Evolutionary conservation across 148 eudicot species (phyloP).

Genomic region (Agrostemma githago): DNA sequence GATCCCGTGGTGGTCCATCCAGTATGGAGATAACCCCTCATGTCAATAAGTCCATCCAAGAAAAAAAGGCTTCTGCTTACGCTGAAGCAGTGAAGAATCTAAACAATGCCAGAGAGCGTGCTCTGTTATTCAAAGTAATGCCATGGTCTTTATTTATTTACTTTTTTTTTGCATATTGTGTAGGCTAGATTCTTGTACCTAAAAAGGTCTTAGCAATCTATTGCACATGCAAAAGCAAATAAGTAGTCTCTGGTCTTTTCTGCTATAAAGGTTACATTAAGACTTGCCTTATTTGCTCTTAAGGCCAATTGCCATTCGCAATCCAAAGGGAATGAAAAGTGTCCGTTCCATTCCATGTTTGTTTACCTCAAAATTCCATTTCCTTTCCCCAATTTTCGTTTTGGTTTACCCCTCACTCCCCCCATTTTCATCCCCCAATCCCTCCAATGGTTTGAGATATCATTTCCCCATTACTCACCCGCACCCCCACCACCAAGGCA

Average conservation of each 20-base stretch:
- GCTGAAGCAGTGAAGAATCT: slow-evolving; percentile 68
- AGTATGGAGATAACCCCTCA: slow-evolving; percentile 60
- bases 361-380: too few relatives aligned
- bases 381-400: too few relatives aligned
- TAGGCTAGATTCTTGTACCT: not conserved
- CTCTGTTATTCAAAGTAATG: slow-evolving; percentile 70
- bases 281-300: too few relatives aligned
- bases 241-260: not conserved
- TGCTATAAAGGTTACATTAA: not conserved
- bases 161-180: not conserved
- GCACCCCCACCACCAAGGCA: too few relatives aligned
- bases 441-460: too few relatives aligned
- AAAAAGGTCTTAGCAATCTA: not conserved
- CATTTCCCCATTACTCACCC: too few relatives aligned
- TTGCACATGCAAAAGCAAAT: not conserved
- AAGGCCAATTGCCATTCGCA: too few relatives aligned
- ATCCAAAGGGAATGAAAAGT: too few relatives aligned
- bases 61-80: slow-evolving; percentile 78
- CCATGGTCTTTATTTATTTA: not conserved
- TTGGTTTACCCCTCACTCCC: too few relatives aligned
- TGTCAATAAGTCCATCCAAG: slow-evolving; percentile 55
- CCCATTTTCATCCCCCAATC: too few relatives aligned
- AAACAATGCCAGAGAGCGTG: slow-evolving; percentile 72
- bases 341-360: too few relatives aligned
- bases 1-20: slow-evolving; percentile 46